Base-by-base conservation (phyloP, 306 rosid species). In the Corylus avellana region DNA sequence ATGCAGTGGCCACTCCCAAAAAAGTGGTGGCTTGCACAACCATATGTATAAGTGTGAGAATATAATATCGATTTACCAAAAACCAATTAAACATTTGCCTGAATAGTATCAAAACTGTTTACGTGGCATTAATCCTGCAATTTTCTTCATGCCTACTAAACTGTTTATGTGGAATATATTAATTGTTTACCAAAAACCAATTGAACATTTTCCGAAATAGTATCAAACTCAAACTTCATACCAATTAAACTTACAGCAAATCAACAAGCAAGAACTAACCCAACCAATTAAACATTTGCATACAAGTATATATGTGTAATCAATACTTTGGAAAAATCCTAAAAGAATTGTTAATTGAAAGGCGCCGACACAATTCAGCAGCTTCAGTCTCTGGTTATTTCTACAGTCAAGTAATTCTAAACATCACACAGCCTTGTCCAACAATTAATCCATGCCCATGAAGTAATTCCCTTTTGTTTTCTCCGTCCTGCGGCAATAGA, bases 401-500 rank as follows among this genome's bases (percentile, higher is more conserved):
- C 47, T 35, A 64, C 42, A 7, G 70, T 64, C 70, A 16, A 5
- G 44, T 14, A 7, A 27, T 55, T 75, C 44, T 37, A 57, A 22
- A 17, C 48, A 25, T 68, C 58, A 27, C 25, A 16, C 67, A 75
- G 79, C 75, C 77, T 53, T 54, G 46, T 56, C 77, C 58, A 56
- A 32, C 51, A 74, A 68, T 8, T 75, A 42, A 69, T 55, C 58
- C 76, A 67, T 13, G 69, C 68, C 73, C 57, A 27, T 27, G n/a
- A 76, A 75, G 57, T 18, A 82, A 13, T 54, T 75, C 48, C 66
- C 3, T 68, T 53, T 14, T 5, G 56, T 50, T 74, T 68, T 61
- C 80, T 74, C 69, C 49, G 11, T 51, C 82, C 71, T 78, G 77
- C 80, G 70, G n/a, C 25, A 56, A 49, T 14, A 61, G 66, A 61